phyloP scores from a whole-genome alignment of 176 grass and related monocot genomes.

The barley (Hordeum vulgare) region DNA sequence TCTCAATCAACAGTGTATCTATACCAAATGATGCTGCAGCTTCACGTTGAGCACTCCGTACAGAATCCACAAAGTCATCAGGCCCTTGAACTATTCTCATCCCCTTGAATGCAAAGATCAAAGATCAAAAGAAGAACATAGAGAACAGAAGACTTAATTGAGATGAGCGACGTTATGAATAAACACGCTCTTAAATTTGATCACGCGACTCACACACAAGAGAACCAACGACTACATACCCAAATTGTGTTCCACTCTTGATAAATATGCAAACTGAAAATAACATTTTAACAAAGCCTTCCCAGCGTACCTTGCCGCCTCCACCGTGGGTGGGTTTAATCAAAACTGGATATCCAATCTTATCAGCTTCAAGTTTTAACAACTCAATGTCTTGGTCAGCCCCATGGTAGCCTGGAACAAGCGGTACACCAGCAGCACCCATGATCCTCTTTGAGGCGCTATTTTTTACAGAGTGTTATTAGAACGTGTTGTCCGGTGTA shows the following conservation, averaged over 20 bases:
- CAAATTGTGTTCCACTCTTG: background rate
- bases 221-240: background rate
- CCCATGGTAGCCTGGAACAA: conserved; percentile 91
- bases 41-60: conserved; percentile 79
- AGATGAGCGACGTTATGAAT: background rate
- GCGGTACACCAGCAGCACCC: conserved; percentile 77
- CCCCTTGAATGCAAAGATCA: conserved; percentile 48
- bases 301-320: conserved; percentile 70
- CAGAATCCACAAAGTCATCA: conserved; percentile 67
- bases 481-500: background rate
- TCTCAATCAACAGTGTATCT: conserved; percentile 77
- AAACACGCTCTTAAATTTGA: background rate
- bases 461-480: conserved; percentile 10
- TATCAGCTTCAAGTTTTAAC: conserved; percentile 75
- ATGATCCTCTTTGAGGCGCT: conserved; percentile 98
- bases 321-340: conserved; percentile 98
- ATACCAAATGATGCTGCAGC: conserved; percentile 90
- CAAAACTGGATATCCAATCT: conserved; percentile 90
- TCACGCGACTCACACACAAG: no score
- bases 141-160: background rate
- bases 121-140: background rate
- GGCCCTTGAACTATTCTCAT: conserved; percentile 87
- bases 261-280: background rate
- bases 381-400: conserved; percentile 75
- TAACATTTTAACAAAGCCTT: background rate